Base-by-base conservation (phyloP, 2,329 filamentous ascomycete genomes). In the Ophiosphaerella narmari region DNA sequence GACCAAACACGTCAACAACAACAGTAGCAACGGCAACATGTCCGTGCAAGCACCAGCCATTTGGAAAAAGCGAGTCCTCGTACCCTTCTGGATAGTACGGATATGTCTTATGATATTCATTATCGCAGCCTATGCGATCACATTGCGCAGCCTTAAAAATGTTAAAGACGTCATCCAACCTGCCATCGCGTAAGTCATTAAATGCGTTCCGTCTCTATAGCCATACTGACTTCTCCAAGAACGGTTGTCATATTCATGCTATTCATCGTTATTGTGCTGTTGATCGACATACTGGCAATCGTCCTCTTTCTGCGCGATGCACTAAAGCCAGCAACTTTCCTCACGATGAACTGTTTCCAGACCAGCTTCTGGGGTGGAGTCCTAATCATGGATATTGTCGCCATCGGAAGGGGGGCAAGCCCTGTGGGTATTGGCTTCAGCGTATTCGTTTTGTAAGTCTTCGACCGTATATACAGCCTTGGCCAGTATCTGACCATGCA, bases 11-110 rank as follows among this genome's bases (percentile, higher is more conserved):
- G n/a, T 7, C 4, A 12, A n/a, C 24, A 35, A 9, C 36, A 18
- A 39, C 33, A 24, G 16, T 12, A 23, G 36, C 24, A 32, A 14
- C 18, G 18, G 39, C 50, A 61, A 26, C 41, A 68, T 68, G 63
- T 54, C 60, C 14, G 16, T 26, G 33, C 52, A 54, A 34, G 54
- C 57, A 52, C 48, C 60, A 13, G 56, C 55, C 13, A 23, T 62
- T 9, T 74, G 70, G 71, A 68, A 72, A 57, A 74, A 73, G 63
- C 67, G 72, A 39, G 59, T 75, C 32, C 59, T 75, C 36, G 52
- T 75, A 9, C 71, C 72, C 4, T 67, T 72, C 46, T 75, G 71
- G 72, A 46, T 62, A 3, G 37, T 74, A 18, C 64, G 72, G 12
- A 66, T 71, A 36, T 47, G 61, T 24, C 48, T 70, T 7, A 71